Conservation (phyloP, 805 yeast species). For the Ogataea angusta region DNA sequence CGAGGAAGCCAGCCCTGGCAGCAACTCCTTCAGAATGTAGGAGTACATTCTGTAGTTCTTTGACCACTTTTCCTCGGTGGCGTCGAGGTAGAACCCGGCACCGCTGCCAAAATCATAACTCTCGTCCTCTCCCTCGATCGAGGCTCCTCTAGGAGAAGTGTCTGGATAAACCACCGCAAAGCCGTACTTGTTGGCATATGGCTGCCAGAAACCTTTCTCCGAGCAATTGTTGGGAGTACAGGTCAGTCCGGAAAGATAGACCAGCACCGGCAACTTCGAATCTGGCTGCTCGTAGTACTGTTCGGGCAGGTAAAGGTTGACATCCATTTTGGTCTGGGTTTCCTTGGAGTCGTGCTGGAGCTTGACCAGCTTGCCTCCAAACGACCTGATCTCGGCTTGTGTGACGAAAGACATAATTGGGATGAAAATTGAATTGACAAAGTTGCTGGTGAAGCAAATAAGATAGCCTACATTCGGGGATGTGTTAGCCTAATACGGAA, state of each 20-base stretch:
- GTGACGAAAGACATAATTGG: slow-evolving; percentile 47
- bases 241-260: slow-evolving; percentile 85
- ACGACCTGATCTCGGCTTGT: slow-evolving; percentile 53
- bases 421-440: no score
- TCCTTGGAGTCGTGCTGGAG: slow-evolving; percentile 65
- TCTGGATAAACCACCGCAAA: slow-evolving; percentile 92
- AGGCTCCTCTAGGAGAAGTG: slow-evolving; percentile 90
- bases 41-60: slow-evolving; percentile 82
- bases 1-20: slow-evolving; percentile 42
- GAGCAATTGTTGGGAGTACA: slow-evolving; percentile 92
- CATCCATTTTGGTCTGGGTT: slow-evolving; percentile 73
- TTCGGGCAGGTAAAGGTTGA: slow-evolving; percentile 79
- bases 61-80: slow-evolving; percentile 69
- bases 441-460: not conserved
- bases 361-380: slow-evolving; percentile 76
- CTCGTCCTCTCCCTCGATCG: slow-evolving; percentile 62
- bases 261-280: slow-evolving; percentile 62
- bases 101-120: slow-evolving; percentile 90
- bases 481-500: slow-evolving; percentile 1
- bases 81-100: slow-evolving; percentile 92
- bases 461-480: slow-evolving; percentile 1
- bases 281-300: slow-evolving; percentile 35
- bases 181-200: slow-evolving; percentile 75
- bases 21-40: slow-evolving; percentile 75
- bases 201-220: slow-evolving; percentile 87